phyloP scores from a whole-genome alignment of 768 basidiomycete genomes.

The Boletales sp. region DNA sequence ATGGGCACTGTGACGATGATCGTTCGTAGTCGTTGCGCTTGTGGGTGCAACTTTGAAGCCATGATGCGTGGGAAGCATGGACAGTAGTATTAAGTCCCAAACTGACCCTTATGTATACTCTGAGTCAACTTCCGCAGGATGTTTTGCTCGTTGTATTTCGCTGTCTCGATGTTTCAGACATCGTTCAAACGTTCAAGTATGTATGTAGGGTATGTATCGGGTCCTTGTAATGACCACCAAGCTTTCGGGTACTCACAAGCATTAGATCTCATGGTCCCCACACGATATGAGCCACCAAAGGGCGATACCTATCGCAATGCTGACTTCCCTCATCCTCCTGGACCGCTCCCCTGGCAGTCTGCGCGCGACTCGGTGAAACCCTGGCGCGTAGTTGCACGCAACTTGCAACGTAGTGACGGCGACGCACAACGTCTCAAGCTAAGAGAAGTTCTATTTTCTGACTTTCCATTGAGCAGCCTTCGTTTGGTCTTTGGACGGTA shows the following conservation, averaged over 20 bases:
- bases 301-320: neutral
- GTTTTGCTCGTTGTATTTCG: too few species aligned
- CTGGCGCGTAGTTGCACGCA: neutral
- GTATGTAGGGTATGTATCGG: too few species aligned
- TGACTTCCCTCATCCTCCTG: neutral
- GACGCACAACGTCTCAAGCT: too few species aligned
- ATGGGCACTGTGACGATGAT: slow-evolving; percentile 65
- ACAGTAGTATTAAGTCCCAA: too few species aligned
- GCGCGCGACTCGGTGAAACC: neutral
- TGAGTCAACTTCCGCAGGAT: neutral
- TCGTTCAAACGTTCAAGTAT: too few species aligned
- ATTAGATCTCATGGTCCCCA: neutral
- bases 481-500: neutral
- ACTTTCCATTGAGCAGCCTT: too few species aligned
- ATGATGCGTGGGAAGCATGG: slow-evolving; percentile 15
- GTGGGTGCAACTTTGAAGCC: slow-evolving; percentile 37
- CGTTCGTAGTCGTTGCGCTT: slow-evolving; percentile 44
- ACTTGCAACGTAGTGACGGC: neutral
- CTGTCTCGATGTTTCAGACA: too few species aligned
- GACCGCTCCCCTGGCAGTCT: neutral
- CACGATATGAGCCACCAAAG: neutral
- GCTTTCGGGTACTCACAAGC: too few species aligned
- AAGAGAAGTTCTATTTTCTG: too few species aligned
- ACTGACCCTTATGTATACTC: neutral
- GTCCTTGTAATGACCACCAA: too few species aligned